phyloP scores from a whole-genome alignment of 2,329 filamentous ascomycete species.

The Colletotrichum phormii region DNA sequence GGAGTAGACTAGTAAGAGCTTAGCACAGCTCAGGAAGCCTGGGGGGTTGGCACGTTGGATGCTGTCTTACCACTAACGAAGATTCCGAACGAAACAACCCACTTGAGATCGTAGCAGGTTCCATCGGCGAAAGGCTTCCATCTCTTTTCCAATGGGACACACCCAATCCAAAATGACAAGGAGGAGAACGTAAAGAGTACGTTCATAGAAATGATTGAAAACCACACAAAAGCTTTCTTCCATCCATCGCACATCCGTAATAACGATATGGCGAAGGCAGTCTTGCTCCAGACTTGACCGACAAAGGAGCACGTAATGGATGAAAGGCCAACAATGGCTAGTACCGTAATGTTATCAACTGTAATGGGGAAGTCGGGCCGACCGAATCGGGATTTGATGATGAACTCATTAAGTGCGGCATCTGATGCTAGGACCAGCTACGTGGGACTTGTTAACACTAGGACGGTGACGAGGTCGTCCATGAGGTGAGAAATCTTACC shows the following conservation, averaged over 20 bases:
- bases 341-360: neutral
- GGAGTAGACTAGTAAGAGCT: constrained; percentile 40
- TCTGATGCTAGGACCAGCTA: constrained; percentile 25
- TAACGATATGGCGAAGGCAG: constrained; percentile 51
- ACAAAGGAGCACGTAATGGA: constrained; percentile 45
- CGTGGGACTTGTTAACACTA: neutral
- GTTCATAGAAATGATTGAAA: constrained; percentile 46
- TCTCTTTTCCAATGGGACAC: constrained; percentile 35
- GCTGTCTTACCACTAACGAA: constrained; percentile 22
- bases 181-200: constrained; percentile 38
- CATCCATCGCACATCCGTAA: constrained; percentile 44
- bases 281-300: constrained; percentile 51
- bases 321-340: constrained; percentile 36
- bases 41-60: fast-evolving
- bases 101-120: constrained; percentile 27
- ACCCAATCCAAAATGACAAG: constrained; percentile 41
- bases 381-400: constrained; percentile 33
- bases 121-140: constrained; percentile 36
- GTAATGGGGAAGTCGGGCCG: constrained; percentile 27
- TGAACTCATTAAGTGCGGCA: constrained; percentile 29
- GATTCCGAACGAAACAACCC: constrained; percentile 33
- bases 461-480: neutral
- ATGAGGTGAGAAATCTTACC: constrained; percentile 26
- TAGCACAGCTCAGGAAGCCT: neutral
- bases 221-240: constrained; percentile 44